A percentile compares a stretch with the other conserved stretches of the same genome.
phyloP scores from a whole-genome alignment of 768 basidiomycete species.

The Dacryopinax spathularia region DNA sequence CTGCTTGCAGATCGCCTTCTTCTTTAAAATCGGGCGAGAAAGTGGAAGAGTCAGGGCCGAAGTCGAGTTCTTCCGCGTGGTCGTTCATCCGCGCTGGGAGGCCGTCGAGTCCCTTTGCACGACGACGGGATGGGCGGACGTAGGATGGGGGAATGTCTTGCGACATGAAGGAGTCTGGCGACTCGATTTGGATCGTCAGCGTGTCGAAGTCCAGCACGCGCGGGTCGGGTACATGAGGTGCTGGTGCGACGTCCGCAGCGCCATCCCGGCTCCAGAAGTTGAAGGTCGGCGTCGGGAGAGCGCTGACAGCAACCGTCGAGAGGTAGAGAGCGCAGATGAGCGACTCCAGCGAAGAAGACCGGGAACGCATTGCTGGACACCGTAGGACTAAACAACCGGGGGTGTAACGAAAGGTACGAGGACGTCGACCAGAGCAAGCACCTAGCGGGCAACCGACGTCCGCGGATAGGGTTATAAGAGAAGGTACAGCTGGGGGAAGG shows the following conservation, averaged over 20 bases:
- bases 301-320: not conserved
- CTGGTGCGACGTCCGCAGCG: not conserved
- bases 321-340: not conserved
- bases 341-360: slow-evolving; percentile 1
- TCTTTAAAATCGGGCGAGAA: not conserved
- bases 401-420: no score
- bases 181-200: not conserved
- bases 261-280: not conserved
- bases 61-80: not conserved
- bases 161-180: not conserved
- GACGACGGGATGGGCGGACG: not conserved
- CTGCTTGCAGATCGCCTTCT: not conserved
- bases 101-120: not conserved
- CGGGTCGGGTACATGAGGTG: not conserved
- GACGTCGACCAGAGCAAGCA: no score
- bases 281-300: not conserved
- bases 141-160: not conserved
- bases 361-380: not conserved
- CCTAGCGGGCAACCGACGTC: no score
- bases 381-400: no score
- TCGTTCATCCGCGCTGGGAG: not conserved
- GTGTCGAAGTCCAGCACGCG: not conserved
- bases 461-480: not conserved
- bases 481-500: not conserved
- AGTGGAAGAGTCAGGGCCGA: not conserved